Evolutionary conservation across 2,329 filamentous ascomycete species (phyloP).

Genomic region (Stachybotrys echinatus): DNA sequence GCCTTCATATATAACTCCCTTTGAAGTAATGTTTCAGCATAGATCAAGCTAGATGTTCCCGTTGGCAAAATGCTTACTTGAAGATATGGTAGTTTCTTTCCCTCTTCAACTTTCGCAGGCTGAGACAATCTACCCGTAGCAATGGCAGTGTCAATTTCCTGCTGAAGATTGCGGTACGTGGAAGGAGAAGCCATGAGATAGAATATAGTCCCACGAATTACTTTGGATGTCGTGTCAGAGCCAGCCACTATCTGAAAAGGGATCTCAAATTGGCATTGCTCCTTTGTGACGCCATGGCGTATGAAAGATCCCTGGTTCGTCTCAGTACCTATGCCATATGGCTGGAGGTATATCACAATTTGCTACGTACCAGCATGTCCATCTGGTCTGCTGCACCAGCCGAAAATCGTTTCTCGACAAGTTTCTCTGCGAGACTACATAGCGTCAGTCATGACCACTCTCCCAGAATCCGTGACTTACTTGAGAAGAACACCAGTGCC

Average conservation of each 20-base stretch:
- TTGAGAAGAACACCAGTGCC: not conserved
- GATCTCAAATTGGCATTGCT: conserved; percentile 22
- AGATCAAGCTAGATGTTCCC: not conserved
- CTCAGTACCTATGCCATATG: not conserved
- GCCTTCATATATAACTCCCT: conserved; percentile 1
- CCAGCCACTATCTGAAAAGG: conserved; percentile 19
- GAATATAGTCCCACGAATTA: conserved; percentile 42
- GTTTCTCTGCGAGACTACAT: not conserved
- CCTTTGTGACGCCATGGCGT: not conserved
- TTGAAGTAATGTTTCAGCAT: not conserved
- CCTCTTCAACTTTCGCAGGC: conserved; percentile 19
- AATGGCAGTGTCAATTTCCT: conserved; percentile 36
- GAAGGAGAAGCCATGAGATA: conserved; percentile 40
- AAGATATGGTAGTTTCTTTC: conserved; percentile 25
- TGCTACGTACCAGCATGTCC: conserved; percentile 1
- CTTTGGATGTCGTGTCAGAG: conserved; percentile 48
- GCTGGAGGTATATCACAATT: not conserved
- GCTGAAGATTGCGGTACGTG: conserved; percentile 35
- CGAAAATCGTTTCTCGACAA: not conserved
- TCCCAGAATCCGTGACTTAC: not conserved
- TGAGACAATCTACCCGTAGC: conserved; percentile 17
- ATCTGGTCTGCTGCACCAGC: not conserved
- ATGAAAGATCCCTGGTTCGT: not conserved
- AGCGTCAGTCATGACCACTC: not conserved
- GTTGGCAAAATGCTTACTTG: conserved; percentile 23